Percentiles rank a stretch among this genome's conserved stretches.
These are phyloP conservation scores for Phialophora expanda DNA, from an alignment of 2,329 filamentous ascomycete species.

Conservation along the genomic window DNA sequence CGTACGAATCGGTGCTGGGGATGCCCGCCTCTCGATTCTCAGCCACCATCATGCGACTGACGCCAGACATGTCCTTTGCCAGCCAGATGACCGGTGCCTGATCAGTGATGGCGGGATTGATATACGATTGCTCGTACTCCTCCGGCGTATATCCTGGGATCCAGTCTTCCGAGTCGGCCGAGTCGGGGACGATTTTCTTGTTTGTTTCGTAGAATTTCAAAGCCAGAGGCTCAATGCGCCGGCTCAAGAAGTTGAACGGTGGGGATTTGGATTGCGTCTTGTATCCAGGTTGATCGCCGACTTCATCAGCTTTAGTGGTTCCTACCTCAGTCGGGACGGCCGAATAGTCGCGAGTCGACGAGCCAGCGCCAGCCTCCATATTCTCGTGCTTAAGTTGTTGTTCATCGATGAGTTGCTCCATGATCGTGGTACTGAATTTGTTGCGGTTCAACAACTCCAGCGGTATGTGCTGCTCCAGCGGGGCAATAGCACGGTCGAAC, in stretches of 20 bases:
- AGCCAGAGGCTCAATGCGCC: conserved; percentile 28
- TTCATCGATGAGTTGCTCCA: conserved; percentile 31
- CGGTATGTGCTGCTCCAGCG: conserved; percentile 69
- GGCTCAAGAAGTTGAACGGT: conserved; percentile 34
- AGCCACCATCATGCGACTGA: conserved; percentile 76
- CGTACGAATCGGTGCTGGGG: conserved; percentile 78
- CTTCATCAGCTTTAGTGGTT: conserved; percentile 36
- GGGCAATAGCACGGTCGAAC: conserved; percentile 52
- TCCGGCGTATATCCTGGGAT: conserved; percentile 71
- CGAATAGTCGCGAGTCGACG: conserved; percentile 29
- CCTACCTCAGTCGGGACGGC: conserved; percentile 22
- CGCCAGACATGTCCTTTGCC: conserved; percentile 73
- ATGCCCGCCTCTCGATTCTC: conserved; percentile 70
- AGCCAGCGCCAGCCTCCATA: conserved; percentile 25
- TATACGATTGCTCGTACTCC: conserved; percentile 70
- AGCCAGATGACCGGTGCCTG: conserved; percentile 76
- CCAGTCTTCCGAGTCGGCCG: conserved; percentile 64
- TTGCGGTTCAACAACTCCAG: conserved; percentile 58
- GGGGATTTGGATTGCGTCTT: conserved; percentile 34
- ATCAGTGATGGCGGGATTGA: conserved; percentile 71
- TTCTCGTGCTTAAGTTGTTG: conserved; percentile 29
- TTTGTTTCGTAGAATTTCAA: conserved; percentile 36
- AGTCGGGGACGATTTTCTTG: conserved; percentile 63
- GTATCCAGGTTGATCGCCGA: conserved; percentile 29
- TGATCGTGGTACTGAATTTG: conserved; percentile 31